phyloP scores from a whole-genome alignment of 345 rosid species.

The Eucalyptus cloeziana region DNA sequence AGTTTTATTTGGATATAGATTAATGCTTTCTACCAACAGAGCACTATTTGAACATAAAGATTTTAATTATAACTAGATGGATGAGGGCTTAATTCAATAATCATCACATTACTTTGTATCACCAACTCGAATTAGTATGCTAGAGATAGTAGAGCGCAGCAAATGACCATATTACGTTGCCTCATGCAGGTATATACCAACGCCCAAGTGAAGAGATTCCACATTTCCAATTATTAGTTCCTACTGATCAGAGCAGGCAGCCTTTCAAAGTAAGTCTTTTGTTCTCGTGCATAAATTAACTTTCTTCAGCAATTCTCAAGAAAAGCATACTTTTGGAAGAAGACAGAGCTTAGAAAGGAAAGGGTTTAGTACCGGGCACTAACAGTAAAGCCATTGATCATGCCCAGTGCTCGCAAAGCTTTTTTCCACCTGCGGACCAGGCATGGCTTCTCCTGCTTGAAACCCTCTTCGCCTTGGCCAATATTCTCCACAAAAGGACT shows the following conservation, averaged over 20 bases:
- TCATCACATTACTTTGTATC: too few relatives aligned
- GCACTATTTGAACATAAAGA: not conserved
- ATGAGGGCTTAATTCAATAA: too few relatives aligned
- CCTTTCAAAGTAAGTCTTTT: not conserved
- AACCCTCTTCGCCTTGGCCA: not conserved
- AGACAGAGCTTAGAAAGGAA: not conserved
- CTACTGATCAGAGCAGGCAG: not conserved
- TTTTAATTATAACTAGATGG: too few relatives aligned
- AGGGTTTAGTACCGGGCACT: not conserved
- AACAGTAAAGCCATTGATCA: not conserved
- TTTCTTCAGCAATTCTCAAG: too few relatives aligned
- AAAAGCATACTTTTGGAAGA: not conserved
- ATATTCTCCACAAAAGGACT: not conserved
- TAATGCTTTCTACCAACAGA: too few relatives aligned
- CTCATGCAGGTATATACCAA: not conserved
- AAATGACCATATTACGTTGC: too few relatives aligned
- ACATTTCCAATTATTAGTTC: too few relatives aligned
- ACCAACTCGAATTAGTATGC: too few relatives aligned
- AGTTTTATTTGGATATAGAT: too few relatives aligned
- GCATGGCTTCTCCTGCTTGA: not conserved
- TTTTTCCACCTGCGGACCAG: rapidly evolving
- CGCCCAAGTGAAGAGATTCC: not conserved
- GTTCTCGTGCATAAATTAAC: not conserved
- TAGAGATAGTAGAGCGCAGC: too few relatives aligned
- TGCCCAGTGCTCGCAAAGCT: not conserved